These are phyloP conservation scores for Penstemon barbatus DNA, from an alignment of 257 asterid species.

Conservation along the genomic window DNA sequence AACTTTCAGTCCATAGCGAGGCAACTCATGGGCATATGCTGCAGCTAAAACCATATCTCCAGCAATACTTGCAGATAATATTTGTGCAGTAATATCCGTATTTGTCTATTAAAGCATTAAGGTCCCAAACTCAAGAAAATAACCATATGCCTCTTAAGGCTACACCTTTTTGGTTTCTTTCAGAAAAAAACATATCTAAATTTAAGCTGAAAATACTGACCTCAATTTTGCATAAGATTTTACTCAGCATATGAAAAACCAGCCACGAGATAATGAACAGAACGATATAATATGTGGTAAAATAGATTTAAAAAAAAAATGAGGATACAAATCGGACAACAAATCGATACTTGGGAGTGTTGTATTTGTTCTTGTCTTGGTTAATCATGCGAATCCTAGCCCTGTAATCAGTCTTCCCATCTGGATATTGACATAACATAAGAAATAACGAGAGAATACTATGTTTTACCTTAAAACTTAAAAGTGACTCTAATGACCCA, in stretches of 20 bases:
- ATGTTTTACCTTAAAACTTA: background rate
- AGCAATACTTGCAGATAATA: constrained; percentile 64
- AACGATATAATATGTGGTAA: background rate
- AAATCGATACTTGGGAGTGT: constrained; percentile 71
- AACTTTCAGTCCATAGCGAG: constrained; percentile 61
- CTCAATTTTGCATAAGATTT: background rate
- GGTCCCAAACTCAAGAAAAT: constrained; percentile 10
- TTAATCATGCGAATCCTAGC: constrained; percentile 72
- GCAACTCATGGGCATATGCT: constrained; percentile 69
- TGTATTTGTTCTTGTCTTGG: constrained; percentile 74
- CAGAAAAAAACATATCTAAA: background rate
- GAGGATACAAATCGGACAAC: constrained; percentile 77
- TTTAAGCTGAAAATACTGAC: background rate
- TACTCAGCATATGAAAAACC: background rate
- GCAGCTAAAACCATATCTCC: constrained; percentile 66
- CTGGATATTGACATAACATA: constrained; percentile 29
- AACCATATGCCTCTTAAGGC: background rate
- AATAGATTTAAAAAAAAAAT: background rate
- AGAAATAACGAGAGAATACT: background rate
- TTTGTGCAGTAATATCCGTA: constrained; percentile 65
- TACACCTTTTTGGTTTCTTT: background rate
- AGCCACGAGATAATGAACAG: background rate
- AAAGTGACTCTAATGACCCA: background rate
- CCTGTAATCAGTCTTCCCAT: constrained; percentile 76
- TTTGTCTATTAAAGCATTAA: constrained; percentile 52